Base-by-base conservation (phyloP, 164 flowering plant species). In the Magnolia kwangsiensis region DNA sequence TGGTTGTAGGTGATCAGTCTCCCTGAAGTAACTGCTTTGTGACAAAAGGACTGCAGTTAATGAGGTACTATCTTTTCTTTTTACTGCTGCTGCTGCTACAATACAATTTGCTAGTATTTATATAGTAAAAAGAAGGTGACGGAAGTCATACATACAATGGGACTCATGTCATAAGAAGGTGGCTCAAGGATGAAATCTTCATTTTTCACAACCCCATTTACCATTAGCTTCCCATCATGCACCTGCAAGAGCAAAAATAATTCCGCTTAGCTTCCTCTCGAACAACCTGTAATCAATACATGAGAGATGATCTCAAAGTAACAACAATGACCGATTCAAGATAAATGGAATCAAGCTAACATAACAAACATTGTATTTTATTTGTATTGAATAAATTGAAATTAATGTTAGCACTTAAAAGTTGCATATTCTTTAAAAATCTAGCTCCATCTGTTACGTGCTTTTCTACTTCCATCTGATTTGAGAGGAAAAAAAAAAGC, bases 161-260 rank as follows among this genome's bases (percentile, higher is more conserved):
- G 92, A 14, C 86, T 84, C 99, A 96, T 92, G 69, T 89, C 88
- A 80, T 96, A 96, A 69, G 87, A 80, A 66, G 99, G 99, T 27
- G 91, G 81, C 85, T 94, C 99, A 63, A 85, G 79, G 77, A 88
- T 87, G 81, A 87, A 96, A 59, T 86, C 85, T 85, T 93, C 98
- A 75, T 85, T 79, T 81, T 91, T 86, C 16, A 31, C 89, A 66
- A 89, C 93, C 8, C 99, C 98, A 81, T 96, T 94, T 23, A 96
- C 96, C 1, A 91, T 81, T 75, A 94, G 79, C 83, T 92, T 94
- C 67, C 99, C 99, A 50, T 87, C 80, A 78, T 84, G 97, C 74
- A 96, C 99, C 98, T 96, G 94, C 82, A 81, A 75, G 37, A 3
- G 29, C 59, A 79, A 72, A 71, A 66, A 65, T 20, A 29, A 51